Evolutionary conservation across 2,329 filamentous ascomycete genomes (phyloP), one percentile per base, ranked within the genome.

Genomic region (Penicillium sp.): DNA sequence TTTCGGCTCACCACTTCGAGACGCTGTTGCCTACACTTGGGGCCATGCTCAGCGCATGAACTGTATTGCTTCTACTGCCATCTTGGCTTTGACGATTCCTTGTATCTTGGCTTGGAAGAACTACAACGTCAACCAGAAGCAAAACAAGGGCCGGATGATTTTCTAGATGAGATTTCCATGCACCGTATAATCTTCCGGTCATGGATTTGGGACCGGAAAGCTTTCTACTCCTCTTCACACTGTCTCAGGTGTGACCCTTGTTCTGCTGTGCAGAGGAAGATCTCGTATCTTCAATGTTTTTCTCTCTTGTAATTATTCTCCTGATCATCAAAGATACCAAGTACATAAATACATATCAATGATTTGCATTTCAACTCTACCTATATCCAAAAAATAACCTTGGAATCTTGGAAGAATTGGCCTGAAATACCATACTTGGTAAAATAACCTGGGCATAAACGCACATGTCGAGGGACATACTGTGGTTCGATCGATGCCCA

Each of bases 71-170:
- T 69, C 71, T 1, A 73, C 71, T 4, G 61, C 59, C 5, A 57
- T 75, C 24, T 53, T 74, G 36, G 63, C 62, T 6, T 58, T 75
- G 39, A 66, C 53, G 4, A 63, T 75, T 48, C 72, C 72, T 34
- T 58, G 62, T 13, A 67, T 75, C 50, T 63, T 65, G 3, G 60
- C 72, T 16, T 75, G 72, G 73, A 74, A 72, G 64, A 72, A 75
- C 59, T 71, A 71, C 56, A 66, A 67, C 22, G 68, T 74, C 18
- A 68, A 74, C 56, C 68, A 67, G 62, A 69, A 71, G 56, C 72
- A 75, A 63, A 72, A 72, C 60, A 75, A 73, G 64, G 73, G 73
- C 48, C 43, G 11, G 5, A 54, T 54, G 51, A 54, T 54, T 1
- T 44, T 54, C 11, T 54, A 32, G 31, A 18, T 13, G 3, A 7